Evolutionary conservation across 345 rosid species (phyloP), one percentile per base, ranked within the genome.

Genomic region (Gossypium raimondii): DNA sequence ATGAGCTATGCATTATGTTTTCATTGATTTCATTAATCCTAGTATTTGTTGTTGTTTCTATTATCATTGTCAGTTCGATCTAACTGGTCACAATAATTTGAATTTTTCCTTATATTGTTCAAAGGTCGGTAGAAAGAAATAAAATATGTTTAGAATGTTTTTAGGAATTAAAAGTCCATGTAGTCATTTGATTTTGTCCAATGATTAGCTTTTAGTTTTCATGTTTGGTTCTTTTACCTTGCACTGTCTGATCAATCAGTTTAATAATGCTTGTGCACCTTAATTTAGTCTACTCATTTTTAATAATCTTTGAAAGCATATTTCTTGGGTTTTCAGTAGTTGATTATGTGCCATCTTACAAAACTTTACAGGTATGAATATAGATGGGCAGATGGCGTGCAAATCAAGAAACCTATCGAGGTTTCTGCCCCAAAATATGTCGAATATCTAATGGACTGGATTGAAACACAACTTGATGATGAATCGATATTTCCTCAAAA

Each of bases 331-430:
- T 64, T 6, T 67, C 50, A 52, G 13, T 6, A 73, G 70, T 66
- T 80, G 43, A 20, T 79, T 73, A 72, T 60, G 63, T 63, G 55
- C 75, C 34, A 64, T 68, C 67, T 16, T 41, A 66, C 63, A 67
- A 45, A 73, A 61, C 12, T 41, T 81, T 78, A 61, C 89, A 94
- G 98, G 85, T 95, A 95, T 13, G 99, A 95, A 66, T 95, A 95
- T 79, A 86, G 99, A 84, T 95, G 99, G 99, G 99, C 99, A 38
- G 99, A 95, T 87, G 99, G 99, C 48, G 97, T 95, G 22, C 95
- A 89, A 82, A 93, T 95, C 81, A 95, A 95, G 89, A 95, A 91
- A 80, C 99, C 99, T 3, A 95, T 95, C 11, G 99, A 95, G 80
- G 99, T 95, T 62, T 95, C 99, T 63, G 99, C 99, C 78, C 99